Conservation (phyloP, 169 alveolate species). For the Hepatocystis sp. region DNA sequence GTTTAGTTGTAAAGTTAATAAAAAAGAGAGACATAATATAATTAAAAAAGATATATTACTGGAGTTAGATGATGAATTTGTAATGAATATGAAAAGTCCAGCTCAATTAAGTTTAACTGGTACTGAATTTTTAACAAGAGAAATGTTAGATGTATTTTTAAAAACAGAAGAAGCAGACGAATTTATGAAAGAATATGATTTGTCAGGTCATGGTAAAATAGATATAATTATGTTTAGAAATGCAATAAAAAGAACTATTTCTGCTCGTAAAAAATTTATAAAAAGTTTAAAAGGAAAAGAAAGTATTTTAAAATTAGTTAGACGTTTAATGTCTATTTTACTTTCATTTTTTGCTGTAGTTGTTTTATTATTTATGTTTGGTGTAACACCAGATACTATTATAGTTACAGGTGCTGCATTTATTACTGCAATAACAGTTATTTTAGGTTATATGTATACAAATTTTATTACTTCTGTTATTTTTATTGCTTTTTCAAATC, state of each 20-base stretch:
- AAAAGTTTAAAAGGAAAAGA: slow-evolving; percentile 87
- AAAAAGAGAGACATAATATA: slow-evolving; percentile 41
- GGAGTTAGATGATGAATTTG: slow-evolving; percentile 53
- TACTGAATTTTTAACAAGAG: slow-evolving; percentile 64
- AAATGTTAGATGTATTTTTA: slow-evolving; percentile 79
- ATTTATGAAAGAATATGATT: slow-evolving; percentile 83
- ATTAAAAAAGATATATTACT: slow-evolving; percentile 37
- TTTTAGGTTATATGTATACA: slow-evolving; percentile 88
- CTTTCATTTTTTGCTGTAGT: slow-evolving; percentile 84
- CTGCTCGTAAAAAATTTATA: slow-evolving; percentile 83
- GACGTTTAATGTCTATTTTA: slow-evolving; percentile 85
- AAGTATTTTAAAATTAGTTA: slow-evolving; percentile 86
- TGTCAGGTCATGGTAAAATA: slow-evolving; percentile 87
- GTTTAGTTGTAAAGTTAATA: slow-evolving; percentile 24
- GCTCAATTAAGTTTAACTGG: slow-evolving; percentile 48
- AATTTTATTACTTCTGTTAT: slow-evolving; percentile 90
- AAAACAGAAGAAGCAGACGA: slow-evolving; percentile 81
- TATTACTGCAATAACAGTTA: slow-evolving; percentile 89
- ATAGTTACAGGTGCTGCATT: slow-evolving; percentile 93
- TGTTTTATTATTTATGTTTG: slow-evolving; percentile 84
- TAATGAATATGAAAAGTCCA: slow-evolving; percentile 57
- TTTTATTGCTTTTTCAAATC: slow-evolving; percentile 91
- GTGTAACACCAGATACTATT: slow-evolving; percentile 89
- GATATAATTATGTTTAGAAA: slow-evolving; percentile 80
- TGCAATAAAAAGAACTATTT: slow-evolving; percentile 80